These are phyloP conservation scores for Circinella minor DNA, from an alignment of 371 early-diverging fungal species.

Conservation along the genomic window DNA sequence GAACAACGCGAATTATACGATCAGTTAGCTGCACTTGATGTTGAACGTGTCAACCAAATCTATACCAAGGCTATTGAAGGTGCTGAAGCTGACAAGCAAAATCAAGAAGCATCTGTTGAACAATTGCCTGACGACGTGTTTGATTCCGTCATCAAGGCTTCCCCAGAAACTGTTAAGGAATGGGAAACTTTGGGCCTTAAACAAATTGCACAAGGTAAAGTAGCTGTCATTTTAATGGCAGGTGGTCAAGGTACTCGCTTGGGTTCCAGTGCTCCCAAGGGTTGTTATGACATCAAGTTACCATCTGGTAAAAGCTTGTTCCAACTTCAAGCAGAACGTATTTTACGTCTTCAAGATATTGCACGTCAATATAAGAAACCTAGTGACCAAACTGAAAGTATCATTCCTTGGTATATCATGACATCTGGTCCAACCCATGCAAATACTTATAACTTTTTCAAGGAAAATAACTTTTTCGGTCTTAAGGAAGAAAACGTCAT, in stretches of 20 bases:
- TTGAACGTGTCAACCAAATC: conserved; percentile 80
- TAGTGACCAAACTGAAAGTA: conserved; percentile 35
- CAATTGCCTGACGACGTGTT: conserved; percentile 81
- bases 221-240: conserved; percentile 93
- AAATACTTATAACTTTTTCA: conserved; percentile 81
- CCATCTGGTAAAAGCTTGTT: conserved; percentile 90
- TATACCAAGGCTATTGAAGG: conserved; percentile 71
- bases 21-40: conserved; percentile 78
- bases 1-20: conserved; percentile 63
- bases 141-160: conserved; percentile 72
- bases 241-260: conserved; percentile 93
- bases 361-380: conserved; percentile 56
- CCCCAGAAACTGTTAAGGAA: conserved; percentile 57
- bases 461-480: conserved; percentile 81
- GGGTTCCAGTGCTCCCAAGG: conserved; percentile 89
- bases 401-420: conserved; percentile 96
- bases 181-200: conserved; percentile 82
- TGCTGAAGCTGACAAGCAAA: conserved; percentile 44
- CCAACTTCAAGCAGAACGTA: conserved; percentile 93
- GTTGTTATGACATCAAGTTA: conserved; percentile 90
- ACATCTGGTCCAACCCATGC: conserved; percentile 90
- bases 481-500: conserved; percentile 77
- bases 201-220: conserved; percentile 84
- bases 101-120: conserved; percentile 57
- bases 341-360: conserved; percentile 80